Evolutionary conservation across 495 filamentous ascomycete species (phyloP).

Genomic region (Talaromyces adpressus): DNA sequence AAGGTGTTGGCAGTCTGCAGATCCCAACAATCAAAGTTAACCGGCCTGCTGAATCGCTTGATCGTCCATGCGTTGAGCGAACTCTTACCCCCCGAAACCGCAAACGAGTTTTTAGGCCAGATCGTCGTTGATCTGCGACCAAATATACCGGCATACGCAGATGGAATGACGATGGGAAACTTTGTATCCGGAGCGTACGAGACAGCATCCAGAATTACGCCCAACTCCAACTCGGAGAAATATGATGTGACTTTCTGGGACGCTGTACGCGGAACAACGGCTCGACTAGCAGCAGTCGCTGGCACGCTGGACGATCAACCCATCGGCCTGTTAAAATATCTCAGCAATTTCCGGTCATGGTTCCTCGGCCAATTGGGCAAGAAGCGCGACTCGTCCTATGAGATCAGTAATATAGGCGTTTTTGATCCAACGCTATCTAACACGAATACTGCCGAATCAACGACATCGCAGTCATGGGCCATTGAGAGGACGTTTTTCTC

Average conservation of each 20-base stretch:
- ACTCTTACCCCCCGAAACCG: neutral
- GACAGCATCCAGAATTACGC: neutral
- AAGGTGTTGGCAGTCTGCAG: constrained; percentile 9
- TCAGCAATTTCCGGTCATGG: constrained; percentile 11
- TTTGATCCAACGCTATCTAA: constrained; percentile 11
- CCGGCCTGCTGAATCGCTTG: constrained; percentile 13
- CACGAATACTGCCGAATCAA: neutral
- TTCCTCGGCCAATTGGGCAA: constrained; percentile 10
- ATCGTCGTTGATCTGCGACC: constrained; percentile 14
- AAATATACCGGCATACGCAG: constrained; percentile 7
- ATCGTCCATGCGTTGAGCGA: constrained; percentile 12
- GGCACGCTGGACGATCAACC: constrained; percentile 14
- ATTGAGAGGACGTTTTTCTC: constrained; percentile 14
- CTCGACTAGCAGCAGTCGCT: constrained; percentile 8
- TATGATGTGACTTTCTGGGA: constrained; percentile 11
- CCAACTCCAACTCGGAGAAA: neutral
- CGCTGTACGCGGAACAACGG: constrained; percentile 12
- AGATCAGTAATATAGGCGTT: constrained; percentile 14
- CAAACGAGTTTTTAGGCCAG: constrained; percentile 9
- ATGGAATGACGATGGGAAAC: constrained; percentile 11
- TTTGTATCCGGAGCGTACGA: constrained; percentile 11
- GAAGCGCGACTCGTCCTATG: constrained; percentile 14
- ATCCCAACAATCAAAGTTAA: constrained; percentile 10
- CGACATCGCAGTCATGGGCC: neutral
- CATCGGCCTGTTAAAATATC: constrained; percentile 14